These are phyloP conservation scores for Melocanna baccifera DNA, from an alignment of 176 grass and related monocot species.

Conservation along the genomic window DNA sequence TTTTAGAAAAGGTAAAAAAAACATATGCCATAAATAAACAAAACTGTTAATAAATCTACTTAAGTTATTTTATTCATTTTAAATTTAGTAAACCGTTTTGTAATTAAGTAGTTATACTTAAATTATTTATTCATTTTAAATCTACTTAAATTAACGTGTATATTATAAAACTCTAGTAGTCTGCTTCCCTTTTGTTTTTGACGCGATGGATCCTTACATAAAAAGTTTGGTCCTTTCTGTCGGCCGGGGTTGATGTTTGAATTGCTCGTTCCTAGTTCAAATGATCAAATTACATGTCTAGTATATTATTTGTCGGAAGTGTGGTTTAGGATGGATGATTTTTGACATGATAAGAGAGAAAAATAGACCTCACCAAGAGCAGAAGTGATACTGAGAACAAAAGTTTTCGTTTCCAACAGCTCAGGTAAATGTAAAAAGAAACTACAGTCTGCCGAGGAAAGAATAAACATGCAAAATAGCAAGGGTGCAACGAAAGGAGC, in stretches of 20 bases:
- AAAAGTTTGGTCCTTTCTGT: constrained; percentile 5
- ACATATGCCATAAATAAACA: too few relatives aligned
- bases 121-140: too few relatives aligned
- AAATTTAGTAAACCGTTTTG: too few relatives aligned
- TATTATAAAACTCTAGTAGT: too few relatives aligned
- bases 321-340: constrained; percentile 10
- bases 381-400: background rate
- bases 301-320: background rate
- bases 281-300: background rate
- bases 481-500: background rate
- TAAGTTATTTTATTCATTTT: too few relatives aligned
- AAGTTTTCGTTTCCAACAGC: background rate
- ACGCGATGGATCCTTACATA: constrained; percentile 4
- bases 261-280: background rate
- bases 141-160: too few relatives aligned
- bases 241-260: background rate
- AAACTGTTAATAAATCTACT: too few relatives aligned
- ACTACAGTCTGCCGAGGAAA: too few relatives aligned
- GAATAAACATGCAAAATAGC: background rate
- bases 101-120: too few relatives aligned
- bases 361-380: background rate
- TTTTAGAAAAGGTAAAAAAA: too few relatives aligned
- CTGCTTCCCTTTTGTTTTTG: background rate
- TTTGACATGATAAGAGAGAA: background rate
- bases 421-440: background rate